phyloP scores from a whole-genome alignment of 148 eudicot species.

The Selenicereus undatus region DNA sequence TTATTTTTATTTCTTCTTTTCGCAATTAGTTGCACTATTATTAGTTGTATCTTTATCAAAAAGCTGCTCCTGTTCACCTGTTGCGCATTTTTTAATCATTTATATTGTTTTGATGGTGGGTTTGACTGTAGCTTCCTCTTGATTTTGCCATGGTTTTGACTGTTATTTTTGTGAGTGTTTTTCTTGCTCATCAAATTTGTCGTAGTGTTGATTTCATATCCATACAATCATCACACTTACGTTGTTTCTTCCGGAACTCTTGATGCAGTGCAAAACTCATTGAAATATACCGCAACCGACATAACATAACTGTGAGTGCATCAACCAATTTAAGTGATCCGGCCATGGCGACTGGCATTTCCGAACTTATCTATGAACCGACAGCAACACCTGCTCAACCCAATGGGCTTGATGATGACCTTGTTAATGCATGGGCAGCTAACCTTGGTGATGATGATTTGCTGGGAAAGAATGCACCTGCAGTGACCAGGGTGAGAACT shows the following conservation, averaged over 20 bases:
- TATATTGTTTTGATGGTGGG: too few species aligned
- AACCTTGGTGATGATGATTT: slow-evolving; percentile 95
- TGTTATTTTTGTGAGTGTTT: background rate
- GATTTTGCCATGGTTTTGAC: background rate
- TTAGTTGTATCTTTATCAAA: too few species aligned
- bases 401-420: slow-evolving; percentile 85
- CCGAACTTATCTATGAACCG: slow-evolving; percentile 90
- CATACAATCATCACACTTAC: background rate
- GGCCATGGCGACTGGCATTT: slow-evolving; percentile 92
- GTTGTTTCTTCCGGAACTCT: slow-evolving; percentile 24
- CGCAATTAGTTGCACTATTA: too few species aligned
- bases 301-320: slow-evolving; percentile 84
- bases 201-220: background rate
- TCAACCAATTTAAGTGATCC: slow-evolving; percentile 80
- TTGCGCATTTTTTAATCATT: too few species aligned
- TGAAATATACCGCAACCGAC: slow-evolving; percentile 84
- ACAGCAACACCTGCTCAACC: slow-evolving; percentile 50
- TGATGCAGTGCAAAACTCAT: slow-evolving; percentile 77
- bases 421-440: slow-evolving; percentile 97
- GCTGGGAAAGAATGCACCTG: slow-evolving; percentile 88
- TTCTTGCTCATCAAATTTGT: too few species aligned
- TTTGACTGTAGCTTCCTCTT: too few species aligned
- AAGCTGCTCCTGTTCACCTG: too few species aligned
- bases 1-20: too few species aligned
- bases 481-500: slow-evolving; percentile 80